These are phyloP conservation scores for Purshia tridentata DNA, from an alignment of 306 rosid species.

Conservation along the genomic window DNA sequence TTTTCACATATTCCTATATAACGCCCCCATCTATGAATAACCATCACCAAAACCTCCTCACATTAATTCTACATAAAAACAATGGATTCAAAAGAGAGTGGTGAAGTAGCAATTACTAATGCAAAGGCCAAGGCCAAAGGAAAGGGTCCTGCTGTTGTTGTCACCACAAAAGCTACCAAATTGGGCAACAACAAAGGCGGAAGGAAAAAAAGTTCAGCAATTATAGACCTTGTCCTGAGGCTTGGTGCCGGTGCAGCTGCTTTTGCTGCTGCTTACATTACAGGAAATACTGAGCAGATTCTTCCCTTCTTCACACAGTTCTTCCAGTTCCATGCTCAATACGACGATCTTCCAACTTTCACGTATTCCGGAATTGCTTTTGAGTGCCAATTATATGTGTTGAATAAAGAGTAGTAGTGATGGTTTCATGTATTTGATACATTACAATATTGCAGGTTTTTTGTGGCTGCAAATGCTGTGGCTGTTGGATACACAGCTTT, in stretches of 20 bases:
- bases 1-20: neutral
- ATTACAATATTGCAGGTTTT: conserved; percentile 45
- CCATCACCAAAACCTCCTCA: neutral
- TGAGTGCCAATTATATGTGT: neutral
- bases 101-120: conserved; percentile 25
- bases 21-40: neutral
- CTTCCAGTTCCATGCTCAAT: conserved; percentile 66
- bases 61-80: neutral
- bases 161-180: conserved; percentile 39
- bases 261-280: conserved; percentile 41
- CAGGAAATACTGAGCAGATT: conserved; percentile 44
- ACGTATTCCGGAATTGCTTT: conserved; percentile 22
- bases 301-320: conserved; percentile 80
- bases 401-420: neutral
- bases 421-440: neutral
- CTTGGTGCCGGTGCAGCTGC: conserved; percentile 47
- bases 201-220: conserved; percentile 47
- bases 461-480: conserved; percentile 47
- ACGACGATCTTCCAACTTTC: conserved; percentile 52
- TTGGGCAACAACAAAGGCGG: conserved; percentile 17
- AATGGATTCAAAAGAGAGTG: conserved; percentile 34
- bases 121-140: conserved; percentile 47
- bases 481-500: conserved; percentile 42
- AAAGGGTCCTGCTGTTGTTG: conserved; percentile 25
- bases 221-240: conserved; percentile 48